Percentiles rank a stretch among this genome's conserved stretches.
Evolutionary conservation across 2,329 filamentous ascomycete genomes (phyloP).

Genomic region (Aspergillus eucalypticola): DNA sequence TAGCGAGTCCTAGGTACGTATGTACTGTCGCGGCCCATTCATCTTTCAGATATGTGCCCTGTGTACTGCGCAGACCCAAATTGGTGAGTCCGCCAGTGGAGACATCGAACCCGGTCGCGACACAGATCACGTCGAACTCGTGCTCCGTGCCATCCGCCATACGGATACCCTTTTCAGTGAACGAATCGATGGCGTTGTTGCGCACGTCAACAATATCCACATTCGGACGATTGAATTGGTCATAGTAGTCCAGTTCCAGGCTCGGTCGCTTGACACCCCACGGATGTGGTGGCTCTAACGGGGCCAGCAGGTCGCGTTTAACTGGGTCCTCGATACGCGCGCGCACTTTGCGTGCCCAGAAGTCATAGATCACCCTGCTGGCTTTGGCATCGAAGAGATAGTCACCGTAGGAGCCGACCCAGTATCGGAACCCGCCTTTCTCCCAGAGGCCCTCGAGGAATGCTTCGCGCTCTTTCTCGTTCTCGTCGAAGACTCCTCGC

Average conservation of each 20-base stretch:
- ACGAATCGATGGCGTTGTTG: slow-evolving; percentile 43
- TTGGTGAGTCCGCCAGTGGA: slow-evolving; percentile 44
- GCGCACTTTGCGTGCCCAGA: slow-evolving; percentile 57
- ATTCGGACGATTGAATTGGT: slow-evolving; percentile 49
- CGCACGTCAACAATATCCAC: slow-evolving; percentile 51
- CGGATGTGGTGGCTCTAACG: slow-evolving; percentile 53
- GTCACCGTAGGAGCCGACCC: slow-evolving; percentile 59
- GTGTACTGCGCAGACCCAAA: slow-evolving; percentile 40
- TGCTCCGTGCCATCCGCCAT: slow-evolving; percentile 40
- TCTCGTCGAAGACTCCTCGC: slow-evolving; percentile 58
- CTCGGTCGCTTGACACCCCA: slow-evolving; percentile 57
- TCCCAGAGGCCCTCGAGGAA: slow-evolving; percentile 54
- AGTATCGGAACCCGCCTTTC: slow-evolving; percentile 57
- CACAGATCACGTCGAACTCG: slow-evolving; percentile 44
- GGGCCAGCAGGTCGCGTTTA: slow-evolving; percentile 55
- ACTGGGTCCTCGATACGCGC: slow-evolving; percentile 53
- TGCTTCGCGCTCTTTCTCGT: slow-evolving; percentile 51
- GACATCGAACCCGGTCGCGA: slow-evolving; percentile 49
- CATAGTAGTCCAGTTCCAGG: slow-evolving; percentile 54
- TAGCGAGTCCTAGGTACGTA: slow-evolving; percentile 47
- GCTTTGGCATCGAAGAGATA: slow-evolving; percentile 49
- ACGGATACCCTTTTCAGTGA: slow-evolving; percentile 44
- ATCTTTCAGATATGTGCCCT: slow-evolving; percentile 35
- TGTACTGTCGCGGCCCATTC: slow-evolving; percentile 40
- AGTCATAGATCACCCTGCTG: slow-evolving; percentile 57